Conservation (phyloP, 495 filamentous ascomycete genomes). For the Tricharina praecox region DNA sequence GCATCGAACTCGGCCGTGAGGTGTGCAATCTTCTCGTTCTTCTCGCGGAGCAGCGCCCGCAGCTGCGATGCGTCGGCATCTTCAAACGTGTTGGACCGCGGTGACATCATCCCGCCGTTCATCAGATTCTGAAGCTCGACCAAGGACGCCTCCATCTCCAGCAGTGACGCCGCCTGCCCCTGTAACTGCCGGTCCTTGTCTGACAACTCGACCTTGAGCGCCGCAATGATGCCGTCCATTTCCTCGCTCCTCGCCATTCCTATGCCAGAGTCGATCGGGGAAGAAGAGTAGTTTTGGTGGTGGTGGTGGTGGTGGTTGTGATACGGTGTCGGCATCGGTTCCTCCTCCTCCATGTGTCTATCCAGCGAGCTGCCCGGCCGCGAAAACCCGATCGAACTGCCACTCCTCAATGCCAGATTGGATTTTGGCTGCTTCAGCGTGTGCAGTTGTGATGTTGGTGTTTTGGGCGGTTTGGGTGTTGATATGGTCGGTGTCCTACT, state of each 20-base stretch:
- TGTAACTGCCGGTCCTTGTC: slow-evolving; percentile 74
- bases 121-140: slow-evolving; percentile 57
- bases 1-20: slow-evolving; percentile 88
- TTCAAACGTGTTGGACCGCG: slow-evolving; percentile 35
- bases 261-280: slow-evolving; percentile 35
- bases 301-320: too few relatives aligned
- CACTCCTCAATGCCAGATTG: slow-evolving; percentile 13
- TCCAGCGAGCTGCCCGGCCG: slow-evolving; percentile 18
- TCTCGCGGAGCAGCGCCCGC: slow-evolving; percentile 69
- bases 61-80: slow-evolving; percentile 62
- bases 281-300: too few relatives aligned
- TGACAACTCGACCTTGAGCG: slow-evolving; percentile 50
- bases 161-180: slow-evolving; percentile 62
- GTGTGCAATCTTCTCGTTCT: slow-evolving; percentile 87
- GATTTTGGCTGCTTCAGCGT: slow-evolving; percentile 20
- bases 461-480: too few relatives aligned
- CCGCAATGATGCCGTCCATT: slow-evolving; percentile 46
- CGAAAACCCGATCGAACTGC: slow-evolving; percentile 21
- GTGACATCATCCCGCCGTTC: slow-evolving; percentile 29
- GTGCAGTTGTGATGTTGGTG: neutral
- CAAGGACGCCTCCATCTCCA: slow-evolving; percentile 70
- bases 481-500: slow-evolving; percentile 26
- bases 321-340: neutral
- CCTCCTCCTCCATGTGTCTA: slow-evolving; percentile 19
- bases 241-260: slow-evolving; percentile 37